Evolutionary conservation across 345 rosid genomes (phyloP).

Genomic region (Eucalyptus victrix): DNA sequence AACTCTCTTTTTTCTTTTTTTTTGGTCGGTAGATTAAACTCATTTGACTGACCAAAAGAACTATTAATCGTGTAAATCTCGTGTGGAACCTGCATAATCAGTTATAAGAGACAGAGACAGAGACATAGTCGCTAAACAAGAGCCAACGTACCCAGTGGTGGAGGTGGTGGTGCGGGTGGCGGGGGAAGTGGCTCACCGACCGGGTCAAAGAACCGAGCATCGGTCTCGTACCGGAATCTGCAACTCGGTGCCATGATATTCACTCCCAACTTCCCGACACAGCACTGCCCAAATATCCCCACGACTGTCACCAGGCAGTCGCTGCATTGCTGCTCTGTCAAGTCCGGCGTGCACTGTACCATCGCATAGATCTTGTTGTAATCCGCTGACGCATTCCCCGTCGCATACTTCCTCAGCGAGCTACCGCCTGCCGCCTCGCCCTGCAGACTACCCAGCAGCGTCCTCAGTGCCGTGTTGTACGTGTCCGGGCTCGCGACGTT

Average conservation of each 20-base stretch:
- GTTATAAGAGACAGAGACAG: no score
- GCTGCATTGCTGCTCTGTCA: background rate
- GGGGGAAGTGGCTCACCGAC: background rate
- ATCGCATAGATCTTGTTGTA: slow-evolving; percentile 11
- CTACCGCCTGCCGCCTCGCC: background rate
- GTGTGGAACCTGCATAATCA: background rate
- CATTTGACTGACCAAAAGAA: background rate
- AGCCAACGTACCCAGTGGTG: background rate
- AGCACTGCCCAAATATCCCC: rapidly evolving
- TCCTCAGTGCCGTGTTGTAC: background rate
- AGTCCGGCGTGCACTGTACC: slow-evolving; percentile 34
- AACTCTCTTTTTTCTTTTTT: no score
- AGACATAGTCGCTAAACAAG: background rate
- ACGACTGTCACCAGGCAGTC: background rate
- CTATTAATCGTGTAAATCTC: background rate
- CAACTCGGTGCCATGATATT: background rate
- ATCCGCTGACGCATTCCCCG: slow-evolving; percentile 4
- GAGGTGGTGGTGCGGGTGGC: background rate
- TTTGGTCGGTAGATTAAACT: no score
- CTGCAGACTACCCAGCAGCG: background rate
- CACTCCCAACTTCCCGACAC: background rate
- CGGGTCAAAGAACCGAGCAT: background rate
- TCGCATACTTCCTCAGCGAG: slow-evolving; percentile 23
- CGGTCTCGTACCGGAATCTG: rapidly evolving
- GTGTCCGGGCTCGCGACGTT: background rate